A percentile compares a stretch with the other conserved stretches of the same genome.
These are phyloP conservation scores for Pseudogymnoascus sp. DNA, from an alignment of 2,329 filamentous ascomycete genomes.

Conservation along the genomic window DNA sequence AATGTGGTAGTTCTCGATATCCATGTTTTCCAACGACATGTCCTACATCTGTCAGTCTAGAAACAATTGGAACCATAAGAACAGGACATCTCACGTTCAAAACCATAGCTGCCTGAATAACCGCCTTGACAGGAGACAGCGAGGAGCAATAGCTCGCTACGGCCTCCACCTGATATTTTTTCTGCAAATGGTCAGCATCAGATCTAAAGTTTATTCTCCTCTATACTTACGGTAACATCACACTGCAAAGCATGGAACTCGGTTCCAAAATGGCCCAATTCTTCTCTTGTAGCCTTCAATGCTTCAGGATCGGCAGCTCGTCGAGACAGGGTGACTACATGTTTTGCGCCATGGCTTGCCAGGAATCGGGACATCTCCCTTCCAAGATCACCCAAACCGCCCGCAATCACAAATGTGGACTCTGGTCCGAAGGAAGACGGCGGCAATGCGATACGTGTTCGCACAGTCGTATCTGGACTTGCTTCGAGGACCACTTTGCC, in stretches of 20 bases:
- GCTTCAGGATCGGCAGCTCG: conserved; percentile 12
- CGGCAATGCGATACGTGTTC: not conserved
- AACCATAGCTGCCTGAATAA: conserved; percentile 31
- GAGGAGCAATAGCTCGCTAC: not conserved
- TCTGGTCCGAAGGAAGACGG: conserved; percentile 16
- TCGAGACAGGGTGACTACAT: conserved; percentile 29
- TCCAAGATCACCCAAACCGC: conserved; percentile 23
- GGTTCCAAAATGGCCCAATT: conserved; percentile 11
- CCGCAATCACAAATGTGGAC: conserved; percentile 24
- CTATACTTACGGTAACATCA: not conserved
- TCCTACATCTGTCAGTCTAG: not conserved
- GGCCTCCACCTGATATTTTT: not conserved
- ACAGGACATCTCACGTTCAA: not conserved
- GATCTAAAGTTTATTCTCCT: not conserved
- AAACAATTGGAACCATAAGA: not conserved
- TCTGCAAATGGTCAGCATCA: conserved; percentile 2
- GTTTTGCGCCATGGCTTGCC: conserved; percentile 22
- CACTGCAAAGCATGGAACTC: conserved; percentile 16
- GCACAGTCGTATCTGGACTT: not conserved
- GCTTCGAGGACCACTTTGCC: conserved; percentile 9
- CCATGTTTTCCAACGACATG: conserved; percentile 2
- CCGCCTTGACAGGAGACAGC: not conserved
- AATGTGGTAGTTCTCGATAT: conserved; percentile 12
- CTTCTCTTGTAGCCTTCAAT: conserved; percentile 10
- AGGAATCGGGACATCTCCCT: conserved; percentile 22